phyloP scores from a whole-genome alignment of 495 filamentous ascomycete genomes.

The Lindgomyces ingoldianus region DNA sequence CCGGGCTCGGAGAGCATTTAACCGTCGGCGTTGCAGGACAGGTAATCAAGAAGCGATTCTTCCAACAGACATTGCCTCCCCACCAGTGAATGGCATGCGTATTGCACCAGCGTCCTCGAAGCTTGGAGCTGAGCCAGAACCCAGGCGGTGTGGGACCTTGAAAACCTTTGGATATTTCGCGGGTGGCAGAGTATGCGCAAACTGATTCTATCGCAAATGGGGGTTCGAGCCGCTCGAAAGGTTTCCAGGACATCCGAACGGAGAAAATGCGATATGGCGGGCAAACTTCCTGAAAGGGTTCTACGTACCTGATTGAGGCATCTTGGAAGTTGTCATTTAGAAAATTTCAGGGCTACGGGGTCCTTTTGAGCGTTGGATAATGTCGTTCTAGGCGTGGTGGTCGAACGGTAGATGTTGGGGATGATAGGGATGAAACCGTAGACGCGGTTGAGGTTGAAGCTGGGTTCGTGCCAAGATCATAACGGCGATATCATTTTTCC shows the following conservation, averaged over 20 bases:
- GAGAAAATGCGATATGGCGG: neutral
- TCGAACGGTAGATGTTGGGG: neutral
- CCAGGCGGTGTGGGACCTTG: too few species aligned
- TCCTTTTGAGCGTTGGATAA: neutral
- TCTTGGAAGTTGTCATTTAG: neutral
- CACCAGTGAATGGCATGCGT: too few species aligned
- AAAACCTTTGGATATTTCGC: too few species aligned
- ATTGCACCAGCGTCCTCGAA: too few species aligned
- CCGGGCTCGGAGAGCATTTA: too few species aligned
- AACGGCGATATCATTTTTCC: neutral
- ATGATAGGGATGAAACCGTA: neutral
- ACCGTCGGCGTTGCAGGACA: too few species aligned
- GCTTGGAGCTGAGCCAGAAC: too few species aligned
- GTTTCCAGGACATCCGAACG: neutral
- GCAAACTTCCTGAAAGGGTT: neutral
- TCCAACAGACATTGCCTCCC: too few species aligned
- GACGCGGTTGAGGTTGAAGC: constrained; percentile 6
- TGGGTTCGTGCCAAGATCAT: neutral
- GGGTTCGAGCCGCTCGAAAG: too few species aligned
- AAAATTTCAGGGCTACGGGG: neutral
- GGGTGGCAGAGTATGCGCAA: too few species aligned
- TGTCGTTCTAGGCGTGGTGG: neutral
- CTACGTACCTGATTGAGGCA: constrained; percentile 9
- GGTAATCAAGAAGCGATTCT: too few species aligned
- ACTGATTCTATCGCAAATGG: too few species aligned